phyloP scores from a whole-genome alignment of 140 eudicot genomes.

The Flaveria floridana region DNA sequence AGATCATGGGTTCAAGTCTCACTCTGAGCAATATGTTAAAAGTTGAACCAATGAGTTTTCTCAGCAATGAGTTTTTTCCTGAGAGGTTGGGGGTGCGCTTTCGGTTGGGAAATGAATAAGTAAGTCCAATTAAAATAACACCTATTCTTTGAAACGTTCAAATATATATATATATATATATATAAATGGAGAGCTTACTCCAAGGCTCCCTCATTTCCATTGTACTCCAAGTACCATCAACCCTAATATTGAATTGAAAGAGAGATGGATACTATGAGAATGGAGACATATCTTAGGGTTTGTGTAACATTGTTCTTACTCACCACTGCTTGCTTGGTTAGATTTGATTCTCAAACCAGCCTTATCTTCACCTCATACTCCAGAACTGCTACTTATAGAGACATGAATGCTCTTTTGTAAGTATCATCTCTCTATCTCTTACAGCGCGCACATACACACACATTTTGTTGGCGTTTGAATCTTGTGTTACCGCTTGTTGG shows the following conservation, averaged over 20 bases:
- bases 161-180: too few species aligned
- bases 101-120: too few species aligned
- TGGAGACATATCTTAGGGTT: constrained; percentile 39
- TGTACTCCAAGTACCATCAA: background rate
- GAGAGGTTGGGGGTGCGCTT: too few species aligned
- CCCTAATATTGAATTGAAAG: background rate
- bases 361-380: constrained; percentile 32
- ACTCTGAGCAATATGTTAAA: too few species aligned
- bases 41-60: too few species aligned
- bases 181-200: constrained; percentile 9
- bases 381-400: constrained; percentile 47
- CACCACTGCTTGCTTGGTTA: constrained; percentile 44
- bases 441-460: background rate
- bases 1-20: too few species aligned
- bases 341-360: constrained; percentile 51
- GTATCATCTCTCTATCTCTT: constrained; percentile 24
- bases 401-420: constrained; percentile 48
- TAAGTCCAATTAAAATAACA: too few species aligned
- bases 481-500: background rate
- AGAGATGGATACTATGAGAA: constrained; percentile 29
- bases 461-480: background rate
- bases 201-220: background rate
- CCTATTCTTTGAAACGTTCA: too few species aligned
- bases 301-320: constrained; percentile 37
- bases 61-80: too few species aligned